A percentile compares a stretch with the other conserved stretches of the same genome.
Conservation (phyloP, 495 filamentous ascomycete species). For the Evernia prunastri region DNA sequence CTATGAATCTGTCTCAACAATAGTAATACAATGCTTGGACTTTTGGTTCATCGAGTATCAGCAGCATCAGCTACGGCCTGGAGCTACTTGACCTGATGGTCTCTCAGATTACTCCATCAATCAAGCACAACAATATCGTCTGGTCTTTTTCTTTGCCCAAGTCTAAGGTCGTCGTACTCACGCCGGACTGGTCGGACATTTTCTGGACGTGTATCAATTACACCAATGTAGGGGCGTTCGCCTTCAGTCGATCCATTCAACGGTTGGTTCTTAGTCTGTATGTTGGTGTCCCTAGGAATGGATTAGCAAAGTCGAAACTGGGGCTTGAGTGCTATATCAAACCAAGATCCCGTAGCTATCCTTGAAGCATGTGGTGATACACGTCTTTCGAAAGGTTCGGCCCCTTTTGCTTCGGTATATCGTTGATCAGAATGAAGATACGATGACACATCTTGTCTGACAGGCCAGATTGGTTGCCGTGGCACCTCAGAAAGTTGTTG, state of each 20-base stretch:
- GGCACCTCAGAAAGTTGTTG: background rate
- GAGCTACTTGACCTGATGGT: background rate
- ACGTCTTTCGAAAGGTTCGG: background rate
- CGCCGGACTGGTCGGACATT: background rate
- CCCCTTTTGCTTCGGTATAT: background rate
- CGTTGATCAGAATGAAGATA: background rate
- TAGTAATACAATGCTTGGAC: background rate
- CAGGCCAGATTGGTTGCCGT: background rate
- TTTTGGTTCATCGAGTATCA: background rate
- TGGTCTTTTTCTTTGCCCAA: background rate
- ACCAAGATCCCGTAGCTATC: slow-evolving; percentile 6
- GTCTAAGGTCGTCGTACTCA: background rate
- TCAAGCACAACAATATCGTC: slow-evolving; percentile 2
- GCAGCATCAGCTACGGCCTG: background rate
- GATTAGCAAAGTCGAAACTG: background rate
- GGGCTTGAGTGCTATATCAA: background rate
- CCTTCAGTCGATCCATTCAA: background rate
- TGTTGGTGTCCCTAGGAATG: background rate
- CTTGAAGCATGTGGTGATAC: background rate
- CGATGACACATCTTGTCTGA: background rate
- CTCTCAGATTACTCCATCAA: background rate
- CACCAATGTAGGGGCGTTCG: background rate
- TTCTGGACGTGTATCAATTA: background rate
- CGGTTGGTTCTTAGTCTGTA: background rate
- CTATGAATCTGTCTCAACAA: background rate